Conservation (phyloP, 192 early-diverging fungal genomes). For the Geranomyces michiganensis region DNA sequence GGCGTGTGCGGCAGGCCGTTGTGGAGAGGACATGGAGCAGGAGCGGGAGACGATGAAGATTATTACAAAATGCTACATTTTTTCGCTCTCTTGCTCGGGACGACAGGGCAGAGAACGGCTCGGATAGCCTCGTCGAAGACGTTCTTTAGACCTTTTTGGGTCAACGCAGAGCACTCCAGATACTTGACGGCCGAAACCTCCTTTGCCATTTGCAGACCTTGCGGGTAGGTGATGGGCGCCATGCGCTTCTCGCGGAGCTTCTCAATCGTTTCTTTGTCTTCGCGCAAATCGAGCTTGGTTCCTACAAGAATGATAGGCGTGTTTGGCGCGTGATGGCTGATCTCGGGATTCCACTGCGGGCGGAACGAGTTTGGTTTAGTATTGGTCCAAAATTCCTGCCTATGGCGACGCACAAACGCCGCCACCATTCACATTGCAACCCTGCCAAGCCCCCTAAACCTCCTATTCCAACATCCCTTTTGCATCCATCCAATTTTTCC, state of each 20-base stretch:
- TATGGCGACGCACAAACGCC: too few species aligned
- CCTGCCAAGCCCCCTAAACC: too few species aligned
- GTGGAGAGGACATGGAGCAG: too few species aligned
- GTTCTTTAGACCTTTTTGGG: slow-evolving; percentile 96
- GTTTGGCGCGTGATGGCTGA: slow-evolving; percentile 92
- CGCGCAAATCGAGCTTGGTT: slow-evolving; percentile 96
- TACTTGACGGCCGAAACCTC: slow-evolving; percentile 91
- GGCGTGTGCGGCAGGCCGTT: neutral
- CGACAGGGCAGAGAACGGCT: slow-evolving; percentile 79
- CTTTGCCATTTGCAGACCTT: slow-evolving; percentile 87
- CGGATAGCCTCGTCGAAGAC: slow-evolving; percentile 99
- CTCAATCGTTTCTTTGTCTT: slow-evolving; percentile 87
- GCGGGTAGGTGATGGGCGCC: slow-evolving; percentile 84
- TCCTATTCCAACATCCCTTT: too few species aligned
- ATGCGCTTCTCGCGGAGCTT: slow-evolving; percentile 84
- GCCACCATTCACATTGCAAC: neutral
- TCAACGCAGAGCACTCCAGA: slow-evolving; percentile 96
- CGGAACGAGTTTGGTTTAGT: too few species aligned
- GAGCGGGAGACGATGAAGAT: neutral
- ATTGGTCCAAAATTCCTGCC: too few species aligned
- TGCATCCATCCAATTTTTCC: too few species aligned
- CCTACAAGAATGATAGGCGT: slow-evolving; percentile 92
- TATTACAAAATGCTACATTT: slow-evolving; percentile 76
- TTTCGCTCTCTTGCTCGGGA: slow-evolving; percentile 65
- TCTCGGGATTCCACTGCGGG: slow-evolving; percentile 89